Base-by-base conservation (phyloP, 768 basidiomycete species). In the Tricholoma hemisulphureum region DNA sequence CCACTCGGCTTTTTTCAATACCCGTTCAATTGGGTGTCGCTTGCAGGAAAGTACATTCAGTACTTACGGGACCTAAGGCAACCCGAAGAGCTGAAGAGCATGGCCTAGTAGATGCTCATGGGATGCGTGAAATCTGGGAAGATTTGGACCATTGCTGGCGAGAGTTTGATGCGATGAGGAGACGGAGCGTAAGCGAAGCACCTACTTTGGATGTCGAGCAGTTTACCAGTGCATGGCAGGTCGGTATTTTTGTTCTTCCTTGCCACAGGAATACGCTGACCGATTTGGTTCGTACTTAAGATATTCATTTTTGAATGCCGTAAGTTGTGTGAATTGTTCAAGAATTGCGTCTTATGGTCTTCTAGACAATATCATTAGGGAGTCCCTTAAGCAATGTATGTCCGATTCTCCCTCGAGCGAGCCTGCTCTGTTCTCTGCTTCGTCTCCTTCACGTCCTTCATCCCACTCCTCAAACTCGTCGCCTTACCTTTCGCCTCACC, bases 251-350 rank as follows among this genome's bases (percentile, higher is more conserved):
- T 20, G 54, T 43, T 20, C 48, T 55, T 56, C 49, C 53, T 29
- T 23, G 46, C 37, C 51, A 53, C 32, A 28, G 51, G 43, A 52
- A 50, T 43, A 54, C 48, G 63, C 58, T 62, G 28, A 61, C 50
- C 58, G 60, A 41, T 59, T 63, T 60, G 57, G 53, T 56, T 51
- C 11, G n/a, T 5, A 8, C 6, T 64, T 52, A 66, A 91, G 86
- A 89, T 93, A 55, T 94, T 91, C 72, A 86, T 95, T 61, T 96
- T 96, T 63, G 92, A 95, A 71, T 93, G 90, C 69, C 82, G 87
- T 89, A 69, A 78, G 88, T 83, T 23, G 52, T 58, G 43, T 26
- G 45, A 37, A 54, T 41, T 20, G n/a, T 50, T 56, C 37, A 37
- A 10, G 18, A 61, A 28, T 49, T 29, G n/a, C 26, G 46, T 29